These are phyloP conservation scores for Puccinellia tenuiflora DNA, from an alignment of 176 grass and related monocot species.

Conservation along the genomic window DNA sequence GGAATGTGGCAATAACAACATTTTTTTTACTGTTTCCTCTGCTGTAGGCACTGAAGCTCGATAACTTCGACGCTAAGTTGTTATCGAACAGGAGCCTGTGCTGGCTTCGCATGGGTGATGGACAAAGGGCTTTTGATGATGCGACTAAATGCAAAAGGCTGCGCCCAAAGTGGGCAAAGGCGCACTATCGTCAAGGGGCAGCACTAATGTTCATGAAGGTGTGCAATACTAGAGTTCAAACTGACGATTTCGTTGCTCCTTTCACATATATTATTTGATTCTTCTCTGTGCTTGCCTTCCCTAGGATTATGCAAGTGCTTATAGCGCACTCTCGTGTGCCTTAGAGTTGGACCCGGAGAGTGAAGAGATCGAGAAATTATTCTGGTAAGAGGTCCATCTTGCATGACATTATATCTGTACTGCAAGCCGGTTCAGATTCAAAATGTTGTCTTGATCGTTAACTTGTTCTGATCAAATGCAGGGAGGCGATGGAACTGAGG, in stretches of 20 bases:
- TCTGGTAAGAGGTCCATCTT: slow-evolving; percentile 19
- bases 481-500: neutral
- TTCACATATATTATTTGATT: neutral
- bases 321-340: neutral
- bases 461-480: neutral
- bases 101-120: slow-evolving; percentile 40
- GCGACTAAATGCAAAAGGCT: slow-evolving; percentile 11
- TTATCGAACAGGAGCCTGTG: slow-evolving; percentile 50
- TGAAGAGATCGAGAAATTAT: neutral
- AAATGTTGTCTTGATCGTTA: neutral
- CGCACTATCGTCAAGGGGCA: slow-evolving; percentile 27
- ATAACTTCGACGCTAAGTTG: slow-evolving; percentile 12
- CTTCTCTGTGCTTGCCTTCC: neutral
- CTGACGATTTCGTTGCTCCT: neutral
- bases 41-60: slow-evolving; percentile 28
- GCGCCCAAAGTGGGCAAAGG: slow-evolving; percentile 30
- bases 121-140: slow-evolving; percentile 24
- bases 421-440: neutral
- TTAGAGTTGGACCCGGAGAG: neutral
- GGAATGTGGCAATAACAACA: neutral
- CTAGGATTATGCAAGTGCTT: neutral
- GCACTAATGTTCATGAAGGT: neutral
- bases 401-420: neutral
- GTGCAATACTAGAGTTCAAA: neutral
- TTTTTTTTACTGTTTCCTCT: no score